Conservation (phyloP, 495 filamentous ascomycete genomes). For the Corynascus novoguineensis region DNA sequence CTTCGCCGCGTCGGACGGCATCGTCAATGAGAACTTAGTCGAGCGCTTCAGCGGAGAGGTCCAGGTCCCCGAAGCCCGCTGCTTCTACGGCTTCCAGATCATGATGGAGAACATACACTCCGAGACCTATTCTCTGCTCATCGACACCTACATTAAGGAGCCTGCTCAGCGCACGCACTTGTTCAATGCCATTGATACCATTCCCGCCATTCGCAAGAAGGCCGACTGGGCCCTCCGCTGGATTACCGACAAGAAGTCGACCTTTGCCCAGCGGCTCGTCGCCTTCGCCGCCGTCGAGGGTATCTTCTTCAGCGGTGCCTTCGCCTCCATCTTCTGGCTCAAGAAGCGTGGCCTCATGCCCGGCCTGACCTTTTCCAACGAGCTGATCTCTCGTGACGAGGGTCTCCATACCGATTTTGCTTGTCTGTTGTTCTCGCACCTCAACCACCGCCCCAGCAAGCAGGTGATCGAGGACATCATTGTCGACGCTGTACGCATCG, state of each 20-base stretch:
- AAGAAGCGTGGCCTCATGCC: constrained; percentile 99
- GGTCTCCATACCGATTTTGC: constrained; percentile 99
- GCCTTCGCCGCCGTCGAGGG: constrained; percentile 98
- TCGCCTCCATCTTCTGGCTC: constrained; percentile 99
- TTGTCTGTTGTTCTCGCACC: constrained; percentile 90
- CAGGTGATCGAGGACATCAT: constrained; percentile 82
- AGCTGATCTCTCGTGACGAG: constrained; percentile 99
- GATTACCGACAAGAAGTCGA: constrained; percentile 88
- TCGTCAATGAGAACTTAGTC: constrained; percentile 98
- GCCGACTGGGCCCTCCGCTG: constrained; percentile 94
- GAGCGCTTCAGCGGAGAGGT: constrained; percentile 98
- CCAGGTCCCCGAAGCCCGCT: constrained; percentile 94
- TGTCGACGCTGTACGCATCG: constrained; percentile 85
- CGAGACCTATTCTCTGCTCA: constrained; percentile 97
- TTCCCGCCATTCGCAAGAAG: constrained; percentile 91
- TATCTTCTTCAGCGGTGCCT: constrained; percentile 99
- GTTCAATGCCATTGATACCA: constrained; percentile 98
- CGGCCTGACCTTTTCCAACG: constrained; percentile 97
- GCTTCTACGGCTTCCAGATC: constrained; percentile 99
- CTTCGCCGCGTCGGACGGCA: constrained; percentile 98
- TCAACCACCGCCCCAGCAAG: constrained; percentile 82
- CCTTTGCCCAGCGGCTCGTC: constrained; percentile 91
- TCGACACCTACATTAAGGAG: constrained; percentile 99
- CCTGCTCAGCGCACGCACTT: constrained; percentile 90
- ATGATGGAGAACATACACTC: constrained; percentile 99